Percentiles rank a stretch among this genome's conserved stretches.
Evolutionary conservation across 305 asterid genomes (phyloP).

Genomic region (Euphrasia arctica): DNA sequence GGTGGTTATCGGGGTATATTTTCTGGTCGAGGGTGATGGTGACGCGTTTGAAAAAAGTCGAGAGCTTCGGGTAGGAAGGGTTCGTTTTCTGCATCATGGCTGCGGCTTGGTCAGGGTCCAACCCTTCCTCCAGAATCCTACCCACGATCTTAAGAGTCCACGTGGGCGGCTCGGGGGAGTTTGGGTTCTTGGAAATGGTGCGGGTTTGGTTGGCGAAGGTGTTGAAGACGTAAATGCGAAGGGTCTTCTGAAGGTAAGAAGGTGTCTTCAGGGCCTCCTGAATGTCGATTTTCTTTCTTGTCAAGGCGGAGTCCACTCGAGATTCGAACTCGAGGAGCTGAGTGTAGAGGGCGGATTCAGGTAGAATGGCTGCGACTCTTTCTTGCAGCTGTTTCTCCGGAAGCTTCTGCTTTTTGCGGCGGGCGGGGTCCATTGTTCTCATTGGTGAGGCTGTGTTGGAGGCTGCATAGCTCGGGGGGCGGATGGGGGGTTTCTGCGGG

Average conservation of each 20-base stretch:
- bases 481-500: constrained; percentile 83
- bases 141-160: constrained; percentile 99
- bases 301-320: constrained; percentile 82
- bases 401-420: constrained; percentile 91
- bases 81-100: constrained; percentile 74
- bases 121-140: constrained; percentile 87
- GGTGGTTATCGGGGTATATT: constrained; percentile 82
- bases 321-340: constrained; percentile 97
- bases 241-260: constrained; percentile 73
- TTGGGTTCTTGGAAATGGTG: constrained; percentile 79
- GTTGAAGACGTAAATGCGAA: constrained; percentile 83
- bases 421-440: constrained; percentile 82
- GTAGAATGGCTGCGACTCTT: constrained; percentile 90
- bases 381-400: constrained; percentile 93
- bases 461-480: constrained; percentile 65
- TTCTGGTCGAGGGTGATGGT: constrained; percentile 88
- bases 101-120: constrained; percentile 89
- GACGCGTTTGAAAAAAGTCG: constrained; percentile 87
- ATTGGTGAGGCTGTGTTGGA: constrained; percentile 58
- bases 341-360: constrained; percentile 92
- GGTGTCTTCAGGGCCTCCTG: constrained; percentile 89
- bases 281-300: constrained; percentile 90
- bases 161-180: constrained; percentile 72
- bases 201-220: constrained; percentile 82
- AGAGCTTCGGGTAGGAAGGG: constrained; percentile 76